These are phyloP conservation scores for Neurospora sp. DNA, from an alignment of 495 filamentous ascomycete species.

Conservation along the genomic window DNA sequence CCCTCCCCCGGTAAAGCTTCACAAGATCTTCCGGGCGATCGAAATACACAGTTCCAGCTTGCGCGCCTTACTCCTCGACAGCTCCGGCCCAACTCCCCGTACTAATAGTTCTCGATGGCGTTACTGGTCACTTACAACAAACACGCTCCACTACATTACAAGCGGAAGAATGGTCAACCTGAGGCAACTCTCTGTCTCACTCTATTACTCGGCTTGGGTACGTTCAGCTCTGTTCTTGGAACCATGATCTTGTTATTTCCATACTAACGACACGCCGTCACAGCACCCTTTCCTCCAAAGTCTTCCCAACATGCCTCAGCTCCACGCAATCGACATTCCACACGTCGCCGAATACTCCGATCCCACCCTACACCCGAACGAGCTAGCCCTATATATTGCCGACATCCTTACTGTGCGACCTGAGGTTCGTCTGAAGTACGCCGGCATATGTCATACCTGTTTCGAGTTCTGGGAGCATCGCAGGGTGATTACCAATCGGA, in stretches of 20 bases:
- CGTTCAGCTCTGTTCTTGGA: conserved; percentile 17
- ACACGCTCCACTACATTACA: conserved; percentile 67
- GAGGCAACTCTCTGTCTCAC: conserved; percentile 63
- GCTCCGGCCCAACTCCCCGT: conserved; percentile 26
- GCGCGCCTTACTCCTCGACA: conserved; percentile 70
- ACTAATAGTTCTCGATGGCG: conserved; percentile 43
- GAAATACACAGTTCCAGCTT: conserved; percentile 65
- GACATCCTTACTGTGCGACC: conserved; percentile 82
- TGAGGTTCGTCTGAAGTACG: conserved; percentile 73
- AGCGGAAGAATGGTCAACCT: conserved; percentile 73
- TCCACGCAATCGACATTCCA: conserved; percentile 72
- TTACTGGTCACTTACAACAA: conserved; percentile 69
- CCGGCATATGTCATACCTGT: conserved; percentile 74
- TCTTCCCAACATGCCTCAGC: conserved; percentile 63
- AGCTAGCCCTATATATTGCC: conserved; percentile 74
- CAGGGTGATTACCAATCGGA: conserved; percentile 24
- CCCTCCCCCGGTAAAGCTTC: conserved; percentile 50
- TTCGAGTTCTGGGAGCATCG: conserved; percentile 76
- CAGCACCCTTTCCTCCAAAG: conserved; percentile 84
- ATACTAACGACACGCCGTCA: conserved; percentile 11
- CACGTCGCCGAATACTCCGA: conserved; percentile 56
- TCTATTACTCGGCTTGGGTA: conserved; percentile 86
- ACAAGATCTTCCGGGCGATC: conserved; percentile 65
- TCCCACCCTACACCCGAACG: conserved; percentile 47
- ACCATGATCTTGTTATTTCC: too few species aligned